Conservation (phyloP, 2,329 filamentous ascomycete species). For the Fusarium drepaniforme region DNA sequence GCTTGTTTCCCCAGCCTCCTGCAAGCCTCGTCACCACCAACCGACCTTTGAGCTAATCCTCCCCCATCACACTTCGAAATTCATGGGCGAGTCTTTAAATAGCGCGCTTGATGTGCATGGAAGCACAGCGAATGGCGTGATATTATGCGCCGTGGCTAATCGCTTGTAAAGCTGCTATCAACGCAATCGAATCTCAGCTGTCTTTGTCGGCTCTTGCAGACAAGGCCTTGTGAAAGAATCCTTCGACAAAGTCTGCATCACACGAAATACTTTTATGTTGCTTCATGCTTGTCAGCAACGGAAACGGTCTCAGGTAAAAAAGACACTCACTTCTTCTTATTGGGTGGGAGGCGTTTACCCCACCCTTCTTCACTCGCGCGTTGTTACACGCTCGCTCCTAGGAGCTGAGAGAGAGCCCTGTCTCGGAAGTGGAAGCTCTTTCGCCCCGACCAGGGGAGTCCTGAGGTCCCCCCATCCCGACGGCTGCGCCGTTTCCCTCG, state of each 20-base stretch:
- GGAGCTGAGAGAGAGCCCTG: neutral
- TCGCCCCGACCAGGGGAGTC: neutral
- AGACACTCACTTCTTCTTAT: neutral
- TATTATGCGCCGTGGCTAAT: neutral
- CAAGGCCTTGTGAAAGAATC: neutral
- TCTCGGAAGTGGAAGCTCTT: neutral
- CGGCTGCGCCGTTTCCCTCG: neutral
- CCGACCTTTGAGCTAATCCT: neutral
- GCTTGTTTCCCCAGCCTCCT: neutral
- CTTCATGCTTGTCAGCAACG: neutral
- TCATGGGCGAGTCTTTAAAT: neutral
- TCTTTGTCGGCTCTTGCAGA: neutral
- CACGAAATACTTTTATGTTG: neutral
- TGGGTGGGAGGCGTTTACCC: neutral
- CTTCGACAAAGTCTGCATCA: neutral
- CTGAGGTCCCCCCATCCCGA: neutral
- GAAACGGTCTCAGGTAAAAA: neutral
- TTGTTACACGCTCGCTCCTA: neutral
- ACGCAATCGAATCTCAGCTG: neutral
- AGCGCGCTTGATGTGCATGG: neutral
- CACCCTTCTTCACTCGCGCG: neutral
- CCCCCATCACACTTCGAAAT: neutral
- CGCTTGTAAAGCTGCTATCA: neutral
- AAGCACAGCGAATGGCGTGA: neutral
- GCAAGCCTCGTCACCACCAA: neutral